A percentile compares a stretch with the other conserved stretches of the same genome.
These are phyloP conservation scores for Rutidosis leptorrhynchoides DNA, from an alignment of 129 eudicot genomes.

Conservation along the genomic window DNA sequence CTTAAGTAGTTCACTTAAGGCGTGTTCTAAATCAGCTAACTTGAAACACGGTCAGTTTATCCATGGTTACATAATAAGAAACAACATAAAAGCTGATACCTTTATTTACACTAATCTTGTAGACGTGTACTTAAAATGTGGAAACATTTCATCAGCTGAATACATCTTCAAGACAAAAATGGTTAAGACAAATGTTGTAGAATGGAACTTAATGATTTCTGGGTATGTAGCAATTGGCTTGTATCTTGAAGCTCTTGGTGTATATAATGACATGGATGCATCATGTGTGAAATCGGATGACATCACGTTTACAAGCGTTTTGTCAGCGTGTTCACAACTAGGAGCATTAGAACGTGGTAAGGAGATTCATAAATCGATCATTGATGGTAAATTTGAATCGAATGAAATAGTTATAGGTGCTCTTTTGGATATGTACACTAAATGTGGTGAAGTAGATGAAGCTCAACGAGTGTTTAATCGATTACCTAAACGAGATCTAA, in stretches of 20 bases:
- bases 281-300: conserved; percentile 15
- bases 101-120: conserved; percentile 29
- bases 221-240: conserved; percentile 37
- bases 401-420: conserved; percentile 37
- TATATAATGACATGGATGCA: conserved; percentile 25
- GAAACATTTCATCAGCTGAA: conserved; percentile 23
- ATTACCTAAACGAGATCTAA: conserved; percentile 33
- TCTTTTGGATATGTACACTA: conserved; percentile 41
- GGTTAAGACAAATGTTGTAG: conserved; percentile 31
- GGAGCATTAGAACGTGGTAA: conserved; percentile 34
- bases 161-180: conserved; percentile 12
- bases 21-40: conserved; percentile 36
- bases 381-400: conserved; percentile 12
- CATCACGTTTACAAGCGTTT: conserved; percentile 32
- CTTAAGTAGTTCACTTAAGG: conserved; percentile 28
- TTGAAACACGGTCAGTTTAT: conserved; percentile 28
- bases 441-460: conserved; percentile 36
- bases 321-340: conserved; percentile 37
- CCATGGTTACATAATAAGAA: conserved; percentile 32
- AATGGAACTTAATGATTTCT: conserved; percentile 42
- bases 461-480: conserved; percentile 29
- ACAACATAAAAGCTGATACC: conserved; percentile 26
- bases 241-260: conserved; percentile 31
- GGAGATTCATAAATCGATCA: conserved; percentile 24
- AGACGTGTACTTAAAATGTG: conserved; percentile 38